Conservation (phyloP, 1,284 basidiomycete genomes). For the Coniophora puteana region DNA sequence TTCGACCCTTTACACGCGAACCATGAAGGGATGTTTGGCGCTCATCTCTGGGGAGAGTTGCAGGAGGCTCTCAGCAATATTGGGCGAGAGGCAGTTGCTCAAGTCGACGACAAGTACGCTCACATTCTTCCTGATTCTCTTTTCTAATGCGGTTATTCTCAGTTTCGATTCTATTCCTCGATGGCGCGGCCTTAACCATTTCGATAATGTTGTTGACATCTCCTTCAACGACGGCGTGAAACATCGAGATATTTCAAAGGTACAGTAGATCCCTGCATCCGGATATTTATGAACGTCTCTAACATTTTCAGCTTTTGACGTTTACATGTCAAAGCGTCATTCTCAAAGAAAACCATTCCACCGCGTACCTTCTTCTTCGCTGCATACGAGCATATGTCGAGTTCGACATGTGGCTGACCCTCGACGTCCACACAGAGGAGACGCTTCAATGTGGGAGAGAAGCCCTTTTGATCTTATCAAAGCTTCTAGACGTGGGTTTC, state of each 20-base stretch:
- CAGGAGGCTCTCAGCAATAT: constrained; percentile 14
- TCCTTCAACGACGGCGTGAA: constrained; percentile 35
- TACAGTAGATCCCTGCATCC: too few species aligned
- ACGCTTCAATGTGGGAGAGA: constrained; percentile 22
- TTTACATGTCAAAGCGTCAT: constrained; percentile 28
- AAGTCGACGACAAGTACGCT: constrained; percentile 13
- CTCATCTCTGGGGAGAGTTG: constrained; percentile 26
- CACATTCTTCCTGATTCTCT: background rate
- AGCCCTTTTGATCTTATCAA: constrained; percentile 17
- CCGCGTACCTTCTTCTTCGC: constrained; percentile 21
- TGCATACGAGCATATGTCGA: constrained; percentile 26
- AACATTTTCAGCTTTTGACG: constrained; percentile 23
- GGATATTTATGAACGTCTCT: too few species aligned
- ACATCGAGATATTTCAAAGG: constrained; percentile 35
- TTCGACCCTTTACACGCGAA: constrained; percentile 36
- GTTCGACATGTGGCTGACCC: constrained; percentile 25
- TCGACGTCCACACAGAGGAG: constrained; percentile 29
- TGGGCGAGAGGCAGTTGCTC: constrained; percentile 12
- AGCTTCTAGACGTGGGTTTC: constrained; percentile 18
- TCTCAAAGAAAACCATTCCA: constrained; percentile 3
- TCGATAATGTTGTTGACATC: constrained; percentile 24
- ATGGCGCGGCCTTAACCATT: constrained; percentile 35
- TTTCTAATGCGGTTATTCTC: background rate
- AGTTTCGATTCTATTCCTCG: constrained; percentile 27
- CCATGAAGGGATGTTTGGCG: constrained; percentile 27